Base-by-base conservation (phyloP, 768 basidiomycete genomes). In the Amanita phalloides region DNA sequence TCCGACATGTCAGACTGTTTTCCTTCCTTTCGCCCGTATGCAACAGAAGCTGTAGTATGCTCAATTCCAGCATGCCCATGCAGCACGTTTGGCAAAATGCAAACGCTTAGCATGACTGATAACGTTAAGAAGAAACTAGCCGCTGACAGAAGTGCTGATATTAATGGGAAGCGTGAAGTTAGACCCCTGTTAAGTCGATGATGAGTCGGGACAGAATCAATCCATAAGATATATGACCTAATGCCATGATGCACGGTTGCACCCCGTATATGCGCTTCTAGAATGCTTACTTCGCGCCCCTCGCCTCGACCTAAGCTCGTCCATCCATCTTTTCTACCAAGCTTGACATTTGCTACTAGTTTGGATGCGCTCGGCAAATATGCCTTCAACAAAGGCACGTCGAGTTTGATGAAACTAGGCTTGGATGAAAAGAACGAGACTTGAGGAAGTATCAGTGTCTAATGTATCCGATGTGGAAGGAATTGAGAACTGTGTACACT, bases 301-400 rank as follows among this genome's bases (percentile, higher is more conserved):
- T 83, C 69, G 2, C 87, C 89, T 11, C 63, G 68, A 5, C 87
- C 87, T 20, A 91, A 45, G 26, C 68, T 75, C 62, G 66, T 81
- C 90, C 90, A 92, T 30, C 69, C 69, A 61, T 92, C 90, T 10
- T 66, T 71, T 39, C 90, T 79, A 3, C 90, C 90, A 39, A 92
- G 61, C 59, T 86, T 77, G n/a, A 91, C 70, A 46, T 64, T 66
- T n/a, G 84, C 89, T 45, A 68, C 58, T 11, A 84, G 61, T 10
- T 66, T 66, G 11, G 77, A 68, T 25, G 71, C 71, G 2, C 71
- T 71, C 4, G 77, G 62, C 21, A 72, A 61, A 58, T 80, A 82
- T 23, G 78, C 71, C 2, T 68, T 58, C n/a, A 90, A 56, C 50
- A 92, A 68, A 0, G 76, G 76, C 9, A 91, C 62, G 5, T 75